Conservation (phyloP, 306 rosid genomes). For the Rosa lucieae region DNA sequence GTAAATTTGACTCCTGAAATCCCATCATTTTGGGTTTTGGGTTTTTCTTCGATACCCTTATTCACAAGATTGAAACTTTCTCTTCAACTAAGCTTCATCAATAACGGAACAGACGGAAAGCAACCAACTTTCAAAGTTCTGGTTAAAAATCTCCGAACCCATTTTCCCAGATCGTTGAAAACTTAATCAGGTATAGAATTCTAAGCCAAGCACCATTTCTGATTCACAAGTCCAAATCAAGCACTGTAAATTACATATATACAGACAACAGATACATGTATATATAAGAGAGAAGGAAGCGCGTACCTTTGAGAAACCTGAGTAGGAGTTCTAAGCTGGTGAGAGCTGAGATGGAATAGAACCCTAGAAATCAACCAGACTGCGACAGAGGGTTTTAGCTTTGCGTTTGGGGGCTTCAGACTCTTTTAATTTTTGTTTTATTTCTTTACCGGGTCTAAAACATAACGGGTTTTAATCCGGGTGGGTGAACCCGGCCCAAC, state of each 20-base stretch:
- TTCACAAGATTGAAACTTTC: constrained; percentile 4
- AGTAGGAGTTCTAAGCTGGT: neutral
- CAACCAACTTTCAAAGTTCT: neutral
- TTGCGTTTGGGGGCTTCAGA: neutral
- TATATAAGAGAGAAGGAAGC: neutral
- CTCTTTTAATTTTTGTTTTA: neutral
- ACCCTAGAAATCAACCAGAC: constrained; percentile 2
- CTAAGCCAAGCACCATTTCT: neutral
- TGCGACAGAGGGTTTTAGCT: constrained; percentile 4
- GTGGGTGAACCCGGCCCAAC: constrained; percentile 5
- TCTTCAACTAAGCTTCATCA: neutral
- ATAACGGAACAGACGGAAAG: neutral
- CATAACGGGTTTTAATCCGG: neutral
- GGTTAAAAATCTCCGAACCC: neutral
- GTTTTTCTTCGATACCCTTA: neutral
- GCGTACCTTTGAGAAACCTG: constrained; percentile 7
- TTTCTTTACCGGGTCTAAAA: neutral
- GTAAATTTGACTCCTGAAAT: neutral
- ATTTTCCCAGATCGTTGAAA: neutral
- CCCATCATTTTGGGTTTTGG: neutral
- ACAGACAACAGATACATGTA: neutral
- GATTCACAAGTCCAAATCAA: constrained; percentile 6
- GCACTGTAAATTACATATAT: neutral
- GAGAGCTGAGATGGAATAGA: neutral
- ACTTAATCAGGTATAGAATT: neutral